These are phyloP conservation scores for Smittium mucronatum DNA, from an alignment of 371 early-diverging fungal species.

Conservation along the genomic window DNA sequence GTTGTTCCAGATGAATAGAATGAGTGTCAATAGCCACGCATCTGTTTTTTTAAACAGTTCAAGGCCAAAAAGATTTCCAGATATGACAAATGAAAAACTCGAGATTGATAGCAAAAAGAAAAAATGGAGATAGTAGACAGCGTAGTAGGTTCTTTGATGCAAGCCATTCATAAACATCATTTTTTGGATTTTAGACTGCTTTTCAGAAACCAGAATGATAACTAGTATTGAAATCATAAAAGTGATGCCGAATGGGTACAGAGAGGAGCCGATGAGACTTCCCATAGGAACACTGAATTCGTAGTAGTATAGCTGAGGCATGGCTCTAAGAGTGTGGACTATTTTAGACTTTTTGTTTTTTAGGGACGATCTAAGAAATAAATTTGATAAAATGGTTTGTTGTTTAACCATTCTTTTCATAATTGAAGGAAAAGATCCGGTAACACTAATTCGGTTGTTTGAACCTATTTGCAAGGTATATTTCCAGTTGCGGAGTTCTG, in stretches of 20 bases:
- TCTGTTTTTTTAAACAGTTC: constrained; percentile 47
- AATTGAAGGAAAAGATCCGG: constrained; percentile 38
- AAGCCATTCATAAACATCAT: constrained; percentile 70
- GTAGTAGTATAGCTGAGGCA: constrained; percentile 38
- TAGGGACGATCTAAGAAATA: constrained; percentile 23
- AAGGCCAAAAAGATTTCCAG: constrained; percentile 40
- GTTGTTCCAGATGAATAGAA: constrained; percentile 54
- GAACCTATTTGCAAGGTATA: constrained; percentile 43
- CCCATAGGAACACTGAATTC: constrained; percentile 37
- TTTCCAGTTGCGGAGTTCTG: constrained; percentile 23
- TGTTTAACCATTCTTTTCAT: constrained; percentile 39
- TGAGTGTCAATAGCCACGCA: constrained; percentile 36
- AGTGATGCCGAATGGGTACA: constrained; percentile 58
- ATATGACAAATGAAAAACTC: constrained; percentile 39
- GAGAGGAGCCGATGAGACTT: constrained; percentile 40
- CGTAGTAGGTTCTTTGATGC: constrained; percentile 41
- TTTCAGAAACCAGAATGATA: constrained; percentile 49
- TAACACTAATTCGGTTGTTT: constrained; percentile 34
- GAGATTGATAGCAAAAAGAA: constrained; percentile 43
- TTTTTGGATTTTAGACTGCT: constrained; percentile 49
- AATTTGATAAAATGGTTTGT: constrained; percentile 39
- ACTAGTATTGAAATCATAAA: constrained; percentile 62
- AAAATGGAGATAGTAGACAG: constrained; percentile 50
- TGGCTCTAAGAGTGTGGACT: constrained; percentile 43
- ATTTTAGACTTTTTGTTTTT: constrained; percentile 32